A percentile compares a stretch with the other conserved stretches of the same genome.
These are phyloP conservation scores for Zoysia matrella DNA, from an alignment of 202 grass and related monocot genomes.

Conservation along the genomic window DNA sequence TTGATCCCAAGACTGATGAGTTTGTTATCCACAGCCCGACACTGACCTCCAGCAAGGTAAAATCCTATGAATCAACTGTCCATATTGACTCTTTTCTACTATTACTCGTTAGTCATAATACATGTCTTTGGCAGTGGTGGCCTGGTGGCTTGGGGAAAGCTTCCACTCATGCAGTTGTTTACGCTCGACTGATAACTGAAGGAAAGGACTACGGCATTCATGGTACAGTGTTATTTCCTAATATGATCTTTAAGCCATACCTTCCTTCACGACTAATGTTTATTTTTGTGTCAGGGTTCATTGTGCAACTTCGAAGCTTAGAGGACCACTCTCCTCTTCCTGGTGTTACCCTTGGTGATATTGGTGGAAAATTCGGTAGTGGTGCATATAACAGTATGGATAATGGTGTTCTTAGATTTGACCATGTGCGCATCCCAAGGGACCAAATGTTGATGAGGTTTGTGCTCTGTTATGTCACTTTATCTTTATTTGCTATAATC, in stretches of 20 bases:
- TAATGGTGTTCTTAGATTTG: conserved; percentile 90
- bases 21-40: conserved; percentile 97
- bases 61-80: not conserved
- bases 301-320: conserved; percentile 94
- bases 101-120: conserved; percentile 22
- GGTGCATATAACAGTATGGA: conserved; percentile 99
- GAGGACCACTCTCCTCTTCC: conserved; percentile 94
- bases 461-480: not conserved
- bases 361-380: conserved; percentile 93
- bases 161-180: conserved; percentile 95
- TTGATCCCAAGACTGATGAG: conserved; percentile 85
- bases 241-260: not conserved
- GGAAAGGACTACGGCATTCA: conserved; percentile 94
- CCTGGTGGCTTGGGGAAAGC: conserved; percentile 96
- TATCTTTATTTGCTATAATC: conserved; percentile 15
- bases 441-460: conserved; percentile 99
- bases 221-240: conserved; percentile 58
- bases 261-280: conserved; percentile 31
- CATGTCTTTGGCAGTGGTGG: conserved; percentile 79
- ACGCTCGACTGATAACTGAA: conserved; percentile 86
- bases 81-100: conserved; percentile 12
- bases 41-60: conserved; percentile 96
- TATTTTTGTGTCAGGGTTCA: conserved; percentile 73
- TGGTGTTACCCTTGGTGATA: conserved; percentile 93
- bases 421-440: conserved; percentile 93